Percentiles rank a stretch among this genome's conserved stretches.
These are phyloP conservation scores for Nemania bipapillata DNA, from an alignment of 2,329 filamentous ascomycete species.

Conservation along the genomic window DNA sequence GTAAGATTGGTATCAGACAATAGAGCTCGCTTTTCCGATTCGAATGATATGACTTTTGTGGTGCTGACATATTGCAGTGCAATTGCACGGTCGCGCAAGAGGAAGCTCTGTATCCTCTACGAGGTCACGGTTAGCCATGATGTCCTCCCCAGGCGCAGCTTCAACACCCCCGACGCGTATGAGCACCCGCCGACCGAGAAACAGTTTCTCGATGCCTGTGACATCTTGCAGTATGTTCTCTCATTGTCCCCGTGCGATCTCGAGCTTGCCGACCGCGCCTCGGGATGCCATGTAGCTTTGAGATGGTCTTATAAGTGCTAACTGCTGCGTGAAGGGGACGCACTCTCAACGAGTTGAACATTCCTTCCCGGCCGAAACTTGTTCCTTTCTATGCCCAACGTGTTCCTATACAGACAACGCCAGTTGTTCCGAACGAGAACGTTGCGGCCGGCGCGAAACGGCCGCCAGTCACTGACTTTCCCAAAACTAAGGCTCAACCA, in stretches of 20 bases:
- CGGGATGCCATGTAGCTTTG: background rate
- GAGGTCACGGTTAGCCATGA: constrained; percentile 77
- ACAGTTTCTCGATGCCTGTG: constrained; percentile 66
- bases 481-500: constrained; percentile 30
- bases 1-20: constrained; percentile 61
- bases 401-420: constrained; percentile 36
- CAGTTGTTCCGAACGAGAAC: constrained; percentile 37
- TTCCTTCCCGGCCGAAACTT: constrained; percentile 61
- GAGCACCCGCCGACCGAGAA: constrained; percentile 63
- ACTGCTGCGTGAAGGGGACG: constrained; percentile 55
- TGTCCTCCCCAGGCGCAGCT: constrained; percentile 68
- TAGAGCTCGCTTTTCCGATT: constrained; percentile 64
- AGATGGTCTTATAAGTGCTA: constrained; percentile 41
- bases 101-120: constrained; percentile 89
- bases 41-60: constrained; percentile 57
- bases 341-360: constrained; percentile 63
- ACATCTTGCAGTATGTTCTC: constrained; percentile 68
- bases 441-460: constrained; percentile 31
- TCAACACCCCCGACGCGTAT: constrained; percentile 67
- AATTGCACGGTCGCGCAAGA: constrained; percentile 86
- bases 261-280: constrained; percentile 30
- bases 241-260: background rate
- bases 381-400: constrained; percentile 55
- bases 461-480: constrained; percentile 33
- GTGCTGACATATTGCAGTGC: constrained; percentile 65